Evolutionary conservation across 306 rosid genomes (phyloP), one percentile per base, ranked within the genome.

Genomic region (Vachellia collinsii): DNA sequence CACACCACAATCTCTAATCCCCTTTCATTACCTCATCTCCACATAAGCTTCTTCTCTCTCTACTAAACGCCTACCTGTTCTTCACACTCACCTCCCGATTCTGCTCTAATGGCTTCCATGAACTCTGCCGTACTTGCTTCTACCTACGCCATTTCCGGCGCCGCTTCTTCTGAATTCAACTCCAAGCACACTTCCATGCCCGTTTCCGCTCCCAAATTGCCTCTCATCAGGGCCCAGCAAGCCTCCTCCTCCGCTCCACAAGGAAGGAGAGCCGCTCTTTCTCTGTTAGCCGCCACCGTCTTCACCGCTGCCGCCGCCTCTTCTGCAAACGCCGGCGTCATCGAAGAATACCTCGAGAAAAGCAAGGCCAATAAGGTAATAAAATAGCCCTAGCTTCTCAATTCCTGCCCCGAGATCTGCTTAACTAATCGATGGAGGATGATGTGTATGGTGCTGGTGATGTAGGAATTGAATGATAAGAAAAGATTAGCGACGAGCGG

Each of bases 401-500:
- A 56, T 56, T 56, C 8, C 29, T 56, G 13, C 3, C 5, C 5
- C 8, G 63, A 56, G 1, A 20, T 56, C 5, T 56, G 63, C 12
- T 56, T 20, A 20, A n/a, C 14, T 37, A 3, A 13, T 64, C n/a
- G 9, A 5, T 29, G 13, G 13, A 56, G 4, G 63, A 3, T 62
- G 38, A 62, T 62, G 29, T 25, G 39, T 8, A 0, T 56, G 63
- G 14, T 61, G 39, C 10, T 63, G 41, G 9, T 38, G 23, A 1
- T 68, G 38, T 74, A 95, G 99, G 99, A 89, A 66, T 75, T 95
- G 92, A 95, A 95, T 84, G 99, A 95, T 91, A 92, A 83, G 93
- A 96, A 96, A 78, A 90, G 99, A 72, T 87, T 92, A 80, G 97
- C 99, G 29, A 96, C 99, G 5, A 92, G 92, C 83, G 97, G 97